Conservation (phyloP, 2,329 filamentous ascomycete species). For the Aspergillus sp. region DNA sequence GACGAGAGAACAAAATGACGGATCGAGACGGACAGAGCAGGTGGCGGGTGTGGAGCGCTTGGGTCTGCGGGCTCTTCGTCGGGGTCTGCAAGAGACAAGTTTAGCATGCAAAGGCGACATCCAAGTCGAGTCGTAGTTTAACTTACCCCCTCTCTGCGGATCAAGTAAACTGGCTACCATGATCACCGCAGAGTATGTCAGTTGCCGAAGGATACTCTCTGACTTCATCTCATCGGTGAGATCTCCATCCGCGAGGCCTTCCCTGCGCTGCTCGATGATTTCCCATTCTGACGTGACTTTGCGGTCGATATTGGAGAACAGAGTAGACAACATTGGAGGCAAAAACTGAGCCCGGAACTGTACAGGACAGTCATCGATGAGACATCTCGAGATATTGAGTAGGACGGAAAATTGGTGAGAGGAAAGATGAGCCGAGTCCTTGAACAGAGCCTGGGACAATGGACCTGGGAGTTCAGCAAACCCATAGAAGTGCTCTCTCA, state of each 20-base stretch:
- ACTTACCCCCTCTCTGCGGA: conserved; percentile 62
- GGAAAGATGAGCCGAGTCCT: conserved; percentile 77
- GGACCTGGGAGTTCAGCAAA: conserved; percentile 78
- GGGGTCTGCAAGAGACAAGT: conserved; percentile 28
- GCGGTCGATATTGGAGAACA: conserved; percentile 81
- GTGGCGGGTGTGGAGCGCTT: conserved; percentile 30
- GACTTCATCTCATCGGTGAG: conserved; percentile 97
- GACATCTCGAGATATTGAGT: conserved; percentile 79
- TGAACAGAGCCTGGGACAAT: conserved; percentile 79
- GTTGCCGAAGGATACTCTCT: conserved; percentile 88
- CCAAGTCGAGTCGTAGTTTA: conserved; percentile 1
- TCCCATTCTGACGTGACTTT: conserved; percentile 90
- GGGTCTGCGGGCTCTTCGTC: conserved; percentile 35
- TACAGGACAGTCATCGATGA: conserved; percentile 89
- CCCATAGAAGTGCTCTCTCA: conserved; percentile 89
- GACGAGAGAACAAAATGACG: conserved; percentile 80
- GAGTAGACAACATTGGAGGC: conserved; percentile 74
- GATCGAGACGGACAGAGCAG: conserved; percentile 59
- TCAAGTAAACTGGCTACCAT: conserved; percentile 90
- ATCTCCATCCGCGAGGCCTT: conserved; percentile 69
- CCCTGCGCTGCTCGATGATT: conserved; percentile 59
- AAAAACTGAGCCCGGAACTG: conserved; percentile 75
- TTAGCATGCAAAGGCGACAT: neutral
- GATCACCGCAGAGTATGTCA: conserved; percentile 88
- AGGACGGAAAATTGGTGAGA: conserved; percentile 94